Percentiles rank a stretch among this genome's conserved stretches.
Evolutionary conservation across 805 yeast species (phyloP).

Genomic region (Lipomyces sp.): DNA sequence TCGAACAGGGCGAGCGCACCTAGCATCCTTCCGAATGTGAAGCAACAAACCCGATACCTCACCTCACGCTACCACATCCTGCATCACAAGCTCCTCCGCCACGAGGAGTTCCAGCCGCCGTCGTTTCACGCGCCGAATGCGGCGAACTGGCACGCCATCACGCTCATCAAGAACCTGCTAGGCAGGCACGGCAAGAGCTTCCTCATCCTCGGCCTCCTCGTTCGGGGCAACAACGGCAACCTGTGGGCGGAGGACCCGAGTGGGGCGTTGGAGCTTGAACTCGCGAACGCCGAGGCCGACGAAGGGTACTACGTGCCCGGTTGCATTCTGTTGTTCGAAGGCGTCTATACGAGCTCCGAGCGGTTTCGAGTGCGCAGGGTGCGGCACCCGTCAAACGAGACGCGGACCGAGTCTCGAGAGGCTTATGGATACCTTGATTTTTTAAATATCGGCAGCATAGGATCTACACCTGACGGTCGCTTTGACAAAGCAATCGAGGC

Average conservation of each 20-base stretch:
- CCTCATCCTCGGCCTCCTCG: slow-evolving; percentile 71
- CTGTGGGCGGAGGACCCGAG: slow-evolving; percentile 78
- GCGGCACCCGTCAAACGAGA: slow-evolving; percentile 87
- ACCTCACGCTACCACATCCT: slow-evolving; percentile 49
- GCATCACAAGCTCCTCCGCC: slow-evolving; percentile 68
- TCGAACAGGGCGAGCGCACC: slow-evolving; percentile 15
- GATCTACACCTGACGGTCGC: slow-evolving; percentile 45
- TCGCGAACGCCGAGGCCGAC: slow-evolving; percentile 47
- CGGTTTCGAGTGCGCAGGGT: slow-evolving; percentile 72
- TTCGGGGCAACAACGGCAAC: slow-evolving; percentile 60
- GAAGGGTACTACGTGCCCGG: slow-evolving; percentile 70
- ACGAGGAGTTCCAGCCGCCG: slow-evolving; percentile 65
- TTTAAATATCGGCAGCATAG: slow-evolving; percentile 42
- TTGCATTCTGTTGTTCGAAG: slow-evolving; percentile 75
- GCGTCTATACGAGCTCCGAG: slow-evolving; percentile 59
- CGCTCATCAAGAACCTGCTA: slow-evolving; percentile 74
- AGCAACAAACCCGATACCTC: slow-evolving; percentile 50
- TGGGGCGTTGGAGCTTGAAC: slow-evolving; percentile 66
- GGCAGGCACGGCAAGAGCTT: slow-evolving; percentile 81
- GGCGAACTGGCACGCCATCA: slow-evolving; percentile 42
- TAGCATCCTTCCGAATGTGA: slow-evolving; percentile 14
- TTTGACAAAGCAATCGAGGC: slow-evolving; percentile 59
- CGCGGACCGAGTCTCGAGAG: slow-evolving; percentile 60
- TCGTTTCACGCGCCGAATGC: slow-evolving; percentile 39
- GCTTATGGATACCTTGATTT: slow-evolving; percentile 79